A percentile compares a stretch with the other conserved stretches of the same genome.
Conservation (phyloP, 2,329 filamentous ascomycete species). For the Diplodia scrobiculata region DNA sequence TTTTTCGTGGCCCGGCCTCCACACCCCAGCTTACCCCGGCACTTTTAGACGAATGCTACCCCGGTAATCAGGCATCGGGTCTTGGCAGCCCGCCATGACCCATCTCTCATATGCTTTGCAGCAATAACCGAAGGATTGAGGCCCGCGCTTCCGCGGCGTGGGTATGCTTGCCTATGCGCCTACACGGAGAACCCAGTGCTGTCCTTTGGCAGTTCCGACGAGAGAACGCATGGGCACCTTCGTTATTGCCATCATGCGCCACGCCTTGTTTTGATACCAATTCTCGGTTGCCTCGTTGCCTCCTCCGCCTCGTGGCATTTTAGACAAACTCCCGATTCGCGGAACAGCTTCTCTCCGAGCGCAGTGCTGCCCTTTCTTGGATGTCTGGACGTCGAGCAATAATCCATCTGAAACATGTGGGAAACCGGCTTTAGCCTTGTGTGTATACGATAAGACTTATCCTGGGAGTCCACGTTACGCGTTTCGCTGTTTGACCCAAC, state of each 20-base stretch:
- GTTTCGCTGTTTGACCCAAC: background rate
- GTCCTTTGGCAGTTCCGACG: background rate
- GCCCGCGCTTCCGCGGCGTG: slow-evolving; percentile 11
- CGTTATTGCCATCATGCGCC: background rate
- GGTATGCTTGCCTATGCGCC: slow-evolving; percentile 11
- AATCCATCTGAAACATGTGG: background rate
- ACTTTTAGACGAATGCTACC: background rate
- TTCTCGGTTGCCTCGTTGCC: background rate
- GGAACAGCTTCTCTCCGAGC: background rate
- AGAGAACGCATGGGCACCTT: background rate
- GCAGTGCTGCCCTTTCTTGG: background rate
- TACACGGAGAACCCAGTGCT: background rate
- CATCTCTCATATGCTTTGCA: slow-evolving; percentile 9
- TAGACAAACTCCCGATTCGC: background rate
- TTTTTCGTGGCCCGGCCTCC: slow-evolving; percentile 5
- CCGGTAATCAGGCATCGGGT: background rate
- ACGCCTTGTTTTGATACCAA: background rate
- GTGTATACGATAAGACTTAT: background rate
- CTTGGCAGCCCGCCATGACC: background rate
- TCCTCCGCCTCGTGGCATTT: background rate
- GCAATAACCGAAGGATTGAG: slow-evolving; percentile 12
- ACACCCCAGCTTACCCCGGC: background rate
- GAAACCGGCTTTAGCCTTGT: background rate
- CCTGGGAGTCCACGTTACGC: background rate
- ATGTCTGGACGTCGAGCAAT: background rate